A percentile compares a stretch with the other conserved stretches of the same genome.
phyloP scores from a whole-genome alignment of 2,329 filamentous ascomycete species.

The Erysiphe neolycopersici region DNA sequence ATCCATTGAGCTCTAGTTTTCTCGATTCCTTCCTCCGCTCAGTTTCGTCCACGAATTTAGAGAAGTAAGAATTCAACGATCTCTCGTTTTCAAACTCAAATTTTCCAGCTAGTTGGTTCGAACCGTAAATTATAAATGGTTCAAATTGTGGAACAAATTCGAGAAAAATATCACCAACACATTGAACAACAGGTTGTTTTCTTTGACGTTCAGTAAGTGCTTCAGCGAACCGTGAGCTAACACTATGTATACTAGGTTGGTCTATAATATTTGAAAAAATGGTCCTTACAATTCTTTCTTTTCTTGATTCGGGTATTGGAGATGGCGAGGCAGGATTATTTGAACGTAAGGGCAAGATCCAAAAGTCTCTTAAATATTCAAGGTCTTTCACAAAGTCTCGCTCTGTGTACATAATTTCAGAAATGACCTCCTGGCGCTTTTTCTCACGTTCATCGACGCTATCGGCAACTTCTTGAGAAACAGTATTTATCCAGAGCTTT shows the following conservation, averaged over 20 bases:
- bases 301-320: slow-evolving; percentile 64
- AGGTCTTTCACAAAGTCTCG: slow-evolving; percentile 97
- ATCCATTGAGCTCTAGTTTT: slow-evolving; percentile 91
- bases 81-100: slow-evolving; percentile 97
- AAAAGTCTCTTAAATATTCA: slow-evolving; percentile 93
- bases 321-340: slow-evolving; percentile 36
- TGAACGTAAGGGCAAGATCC: slow-evolving; percentile 76
- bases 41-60: slow-evolving; percentile 85
- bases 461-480: slow-evolving; percentile 82
- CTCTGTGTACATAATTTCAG: slow-evolving; percentile 95
- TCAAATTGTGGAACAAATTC: slow-evolving; percentile 81
- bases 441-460: slow-evolving; percentile 75
- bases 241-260: slow-evolving; percentile 49
- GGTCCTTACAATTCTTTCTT: slow-evolving; percentile 73
- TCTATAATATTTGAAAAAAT: slow-evolving; percentile 95
- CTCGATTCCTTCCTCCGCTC: slow-evolving; percentile 88
- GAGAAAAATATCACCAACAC: slow-evolving; percentile 80
- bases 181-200: slow-evolving; percentile 64
- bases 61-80: slow-evolving; percentile 56
- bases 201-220: slow-evolving; percentile 77
- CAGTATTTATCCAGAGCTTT: slow-evolving; percentile 97
- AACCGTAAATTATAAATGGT: slow-evolving; percentile 88
- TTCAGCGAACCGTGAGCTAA: slow-evolving; percentile 72
- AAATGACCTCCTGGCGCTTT: slow-evolving; percentile 95
- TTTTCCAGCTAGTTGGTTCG: slow-evolving; percentile 87